Evolutionary conservation across 129 eudicot species (phyloP), one percentile per base, ranked within the genome.

Genomic region (Chrysanthemum makinoi): DNA sequence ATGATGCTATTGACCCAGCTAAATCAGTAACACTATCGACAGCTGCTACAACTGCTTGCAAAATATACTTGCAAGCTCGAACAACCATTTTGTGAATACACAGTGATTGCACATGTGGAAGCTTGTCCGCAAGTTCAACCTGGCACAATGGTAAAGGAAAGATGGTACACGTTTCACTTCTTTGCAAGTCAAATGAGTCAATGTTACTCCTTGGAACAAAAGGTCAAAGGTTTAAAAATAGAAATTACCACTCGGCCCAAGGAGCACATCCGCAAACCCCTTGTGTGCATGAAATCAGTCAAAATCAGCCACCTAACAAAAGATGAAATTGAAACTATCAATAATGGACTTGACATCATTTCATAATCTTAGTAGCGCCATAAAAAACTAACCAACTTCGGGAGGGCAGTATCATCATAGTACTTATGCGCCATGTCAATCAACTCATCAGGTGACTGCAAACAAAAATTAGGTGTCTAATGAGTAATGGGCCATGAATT

Each of bases 111-210:
- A 94, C 97, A 58, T 94, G 99, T 55, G 99, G 97, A 60, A 94
- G 99, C 88, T 94, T 94, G 84, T 90, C 97, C 3, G 99, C 87
- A 72, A 94, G 97, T 81, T 90, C 93, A 79, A 94, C 97, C 99
- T 94, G 81, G 39, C 11, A 54, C n/a, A 47, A 73, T 12, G 57
- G 22, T 66, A 47, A 26, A 54, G 65, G 69, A 16, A 66, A 69
- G 65, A 58, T 26, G 5, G n/a, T n/a, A n/a, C n/a, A n/a, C n/a
- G n/a, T n/a, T n/a, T n/a, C n/a, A n/a, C n/a, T n/a, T n/a, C n/a
- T n/a, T n/a, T n/a, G n/a, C n/a, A n/a, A n/a, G n/a, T n/a, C n/a
- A n/a, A 58, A 26, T 60, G 46, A 26, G 18, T 22, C 65, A 26
- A 26, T 26, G 44, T 60, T 60, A 60, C 17, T 61, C 66, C 22